Evolutionary conservation across 2,329 filamentous ascomycete species (phyloP).

Genomic region (Fusarium nodosum): DNA sequence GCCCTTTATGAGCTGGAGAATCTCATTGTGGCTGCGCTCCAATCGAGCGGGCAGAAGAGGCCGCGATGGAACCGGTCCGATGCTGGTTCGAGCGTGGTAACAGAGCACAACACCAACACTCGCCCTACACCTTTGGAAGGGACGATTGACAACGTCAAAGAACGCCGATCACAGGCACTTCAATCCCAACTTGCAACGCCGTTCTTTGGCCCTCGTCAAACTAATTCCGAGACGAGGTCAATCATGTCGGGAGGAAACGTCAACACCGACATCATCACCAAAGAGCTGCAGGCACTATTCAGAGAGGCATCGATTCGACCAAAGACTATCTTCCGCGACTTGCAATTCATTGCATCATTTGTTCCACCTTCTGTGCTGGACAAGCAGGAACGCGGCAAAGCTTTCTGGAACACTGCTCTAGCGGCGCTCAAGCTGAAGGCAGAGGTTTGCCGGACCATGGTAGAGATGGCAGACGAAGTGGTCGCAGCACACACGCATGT

Average conservation of each 20-base stretch:
- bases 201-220: constrained; percentile 57
- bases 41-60: constrained; percentile 54
- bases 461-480: constrained; percentile 70
- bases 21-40: constrained; percentile 81
- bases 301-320: constrained; percentile 77
- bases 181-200: constrained; percentile 51
- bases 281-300: constrained; percentile 76
- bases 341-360: constrained; percentile 80
- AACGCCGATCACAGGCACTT: constrained; percentile 70
- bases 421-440: constrained; percentile 91
- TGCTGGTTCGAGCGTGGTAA: constrained; percentile 53
- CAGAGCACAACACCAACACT: constrained; percentile 52
- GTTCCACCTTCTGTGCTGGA: constrained; percentile 72
- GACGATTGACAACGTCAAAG: constrained; percentile 77
- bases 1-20: constrained; percentile 86
- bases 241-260: constrained; percentile 63
- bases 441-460: constrained; percentile 85
- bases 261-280: constrained; percentile 75
- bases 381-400: constrained; percentile 75
- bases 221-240: constrained; percentile 64
- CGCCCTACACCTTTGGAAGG: constrained; percentile 70
- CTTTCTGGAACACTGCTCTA: constrained; percentile 90
- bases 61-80: constrained; percentile 56
- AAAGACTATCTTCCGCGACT: constrained; percentile 82
- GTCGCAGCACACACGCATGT: constrained; percentile 74